Evolutionary conservation across 2,329 filamentous ascomycete species (phyloP), one percentile per base, ranked within the genome.

Genomic region (Neocucurbitaria cava): DNA sequence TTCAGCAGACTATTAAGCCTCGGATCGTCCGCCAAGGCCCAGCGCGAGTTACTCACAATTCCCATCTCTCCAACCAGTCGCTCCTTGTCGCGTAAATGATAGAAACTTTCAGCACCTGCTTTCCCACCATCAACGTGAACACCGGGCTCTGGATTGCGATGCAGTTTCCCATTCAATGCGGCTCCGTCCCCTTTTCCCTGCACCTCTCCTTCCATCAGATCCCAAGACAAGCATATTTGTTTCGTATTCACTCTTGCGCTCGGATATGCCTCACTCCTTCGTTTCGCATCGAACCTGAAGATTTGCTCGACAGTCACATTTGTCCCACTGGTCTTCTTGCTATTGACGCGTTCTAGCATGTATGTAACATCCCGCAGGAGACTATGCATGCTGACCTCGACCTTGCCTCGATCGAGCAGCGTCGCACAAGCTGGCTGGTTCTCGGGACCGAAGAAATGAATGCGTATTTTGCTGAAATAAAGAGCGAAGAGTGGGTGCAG

Each of bases 141-240:
- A 15, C 11, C 21, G 20, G 20, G 39, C 39, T 17, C 31, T 24
- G 17, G 17, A 10, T 31, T 39, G 40, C 30, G 49, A 30, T 46
- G 21, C 8, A 42, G 9, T 41, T 36, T 41, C 11, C 49, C 49
- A 36, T 52, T 52, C 11, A 52, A 9, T 8, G 15, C 23, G 24
- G 31, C 17, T 2, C 23, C 5, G 21, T n/a, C 3, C n/a, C 33
- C 13, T n/a, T 20, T 24, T 6, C n/a, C 18, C 3, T 31, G 7
- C 13, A n/a, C 6, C 11, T 15, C 42, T 7, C 26, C 15, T 26
- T 44, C 17, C 17, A 21, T 42, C 10, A 52, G 31, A 46, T 52
- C 36, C 49, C 49, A 52, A 18, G 49, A 52, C n/a, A 52, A 35
- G 23, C 33, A 52, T 15, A 52, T 52, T 8, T 43, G 42, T 5